phyloP scores from a whole-genome alignment of 192 early-diverging fungal genomes.

The Entomortierella beljakovae region DNA sequence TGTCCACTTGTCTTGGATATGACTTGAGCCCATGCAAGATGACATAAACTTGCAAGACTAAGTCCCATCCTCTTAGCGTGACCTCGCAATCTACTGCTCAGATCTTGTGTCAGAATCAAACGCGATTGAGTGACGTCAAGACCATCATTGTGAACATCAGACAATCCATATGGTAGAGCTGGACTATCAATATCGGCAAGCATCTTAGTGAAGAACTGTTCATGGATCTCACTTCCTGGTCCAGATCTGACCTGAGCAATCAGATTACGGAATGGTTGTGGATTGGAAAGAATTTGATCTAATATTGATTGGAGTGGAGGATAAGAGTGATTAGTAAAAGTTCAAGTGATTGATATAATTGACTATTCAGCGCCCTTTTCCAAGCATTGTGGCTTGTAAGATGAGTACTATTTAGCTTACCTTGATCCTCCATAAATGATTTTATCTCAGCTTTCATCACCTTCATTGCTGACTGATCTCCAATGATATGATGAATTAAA shows the following conservation, averaged over 20 bases:
- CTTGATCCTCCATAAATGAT: not conserved
- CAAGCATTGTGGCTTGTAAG: too few species aligned
- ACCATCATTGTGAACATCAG: not conserved
- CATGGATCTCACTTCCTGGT: too few species aligned
- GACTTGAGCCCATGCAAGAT: slow-evolving; percentile 4
- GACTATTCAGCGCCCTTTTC: too few species aligned
- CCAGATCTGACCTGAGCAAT: too few species aligned
- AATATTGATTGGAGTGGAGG: not conserved
- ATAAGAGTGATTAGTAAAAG: too few species aligned
- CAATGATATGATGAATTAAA: not conserved
- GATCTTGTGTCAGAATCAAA: not conserved
- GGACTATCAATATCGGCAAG: too few species aligned
- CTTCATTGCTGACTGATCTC: not conserved
- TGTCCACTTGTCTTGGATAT: not conserved
- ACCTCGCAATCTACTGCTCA: not conserved
- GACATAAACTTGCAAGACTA: too few species aligned
- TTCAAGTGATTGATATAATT: too few species aligned
- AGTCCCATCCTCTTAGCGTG: not conserved
- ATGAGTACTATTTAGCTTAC: too few species aligned
- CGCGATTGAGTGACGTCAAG: not conserved
- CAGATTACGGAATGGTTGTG: too few species aligned
- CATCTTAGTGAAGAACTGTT: slow-evolving; percentile 1
- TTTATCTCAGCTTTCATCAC: not conserved
- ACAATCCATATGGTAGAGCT: not conserved
- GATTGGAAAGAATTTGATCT: too few species aligned